Conservation (phyloP, 2,329 filamentous ascomycete genomes). For the Lachnellula willkommii region DNA sequence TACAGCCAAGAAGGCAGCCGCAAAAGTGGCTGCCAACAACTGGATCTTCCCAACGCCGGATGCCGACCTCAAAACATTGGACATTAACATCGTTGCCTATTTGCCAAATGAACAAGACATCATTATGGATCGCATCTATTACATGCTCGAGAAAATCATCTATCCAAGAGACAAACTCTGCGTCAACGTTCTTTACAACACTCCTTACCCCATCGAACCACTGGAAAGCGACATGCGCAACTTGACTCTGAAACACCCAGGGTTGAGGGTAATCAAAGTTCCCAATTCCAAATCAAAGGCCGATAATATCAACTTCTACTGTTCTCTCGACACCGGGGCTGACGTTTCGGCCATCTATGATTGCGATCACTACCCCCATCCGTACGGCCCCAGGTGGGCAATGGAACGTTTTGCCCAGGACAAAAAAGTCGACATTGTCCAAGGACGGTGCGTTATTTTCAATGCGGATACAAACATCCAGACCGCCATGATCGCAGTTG, state of each 20-base stretch:
- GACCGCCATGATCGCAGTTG: constrained; percentile 43
- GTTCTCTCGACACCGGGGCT: constrained; percentile 38
- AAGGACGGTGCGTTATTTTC: constrained; percentile 45
- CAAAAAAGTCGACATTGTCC: constrained; percentile 41
- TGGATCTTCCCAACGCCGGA: constrained; percentile 40
- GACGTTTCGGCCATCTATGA: constrained; percentile 45
- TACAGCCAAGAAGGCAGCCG: constrained; percentile 34
- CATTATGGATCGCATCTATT: constrained; percentile 42
- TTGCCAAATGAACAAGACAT: constrained; percentile 47
- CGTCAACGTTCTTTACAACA: constrained; percentile 46
- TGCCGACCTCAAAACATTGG: constrained; percentile 37
- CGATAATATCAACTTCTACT: constrained; percentile 46
- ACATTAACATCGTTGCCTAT: constrained; percentile 45
- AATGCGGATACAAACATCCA: constrained; percentile 40
- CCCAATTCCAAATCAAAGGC: constrained; percentile 45
- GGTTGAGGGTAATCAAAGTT: constrained; percentile 42
- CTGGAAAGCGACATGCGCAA: constrained; percentile 39
- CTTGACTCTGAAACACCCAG: constrained; percentile 34
- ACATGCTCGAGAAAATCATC: constrained; percentile 41
- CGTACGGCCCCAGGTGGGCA: constrained; percentile 43
- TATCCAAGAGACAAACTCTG: constrained; percentile 43
- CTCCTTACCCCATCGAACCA: constrained; percentile 41
- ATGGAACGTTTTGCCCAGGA: constrained; percentile 41
- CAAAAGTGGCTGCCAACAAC: constrained; percentile 34
- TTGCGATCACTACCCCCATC: constrained; percentile 46